These are phyloP conservation scores for Hypsizygus marmoreus DNA, from an alignment of 768 basidiomycete genomes.

Conservation along the genomic window DNA sequence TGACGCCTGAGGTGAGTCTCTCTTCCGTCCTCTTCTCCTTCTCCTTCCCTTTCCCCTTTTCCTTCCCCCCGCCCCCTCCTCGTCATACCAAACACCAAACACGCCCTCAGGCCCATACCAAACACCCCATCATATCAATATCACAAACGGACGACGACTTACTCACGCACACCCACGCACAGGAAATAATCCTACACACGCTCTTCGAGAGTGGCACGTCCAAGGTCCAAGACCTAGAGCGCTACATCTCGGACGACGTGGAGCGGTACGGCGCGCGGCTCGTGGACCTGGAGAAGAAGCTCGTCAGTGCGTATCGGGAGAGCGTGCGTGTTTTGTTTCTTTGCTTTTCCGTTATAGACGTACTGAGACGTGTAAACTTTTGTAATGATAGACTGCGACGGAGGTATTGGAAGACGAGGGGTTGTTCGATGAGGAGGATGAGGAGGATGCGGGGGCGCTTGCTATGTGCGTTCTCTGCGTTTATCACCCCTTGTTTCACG, in stretches of 20 bases:
- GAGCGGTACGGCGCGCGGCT: conserved; percentile 79
- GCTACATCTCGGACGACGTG: conserved; percentile 88
- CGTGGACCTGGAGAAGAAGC: conserved; percentile 81
- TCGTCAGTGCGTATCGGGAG: conserved; percentile 81
- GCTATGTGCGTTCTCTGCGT: conserved; percentile 43
- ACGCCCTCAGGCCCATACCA: no score
- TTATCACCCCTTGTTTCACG: not conserved
- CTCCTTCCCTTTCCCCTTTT: not conserved
- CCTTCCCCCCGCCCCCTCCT: not conserved
- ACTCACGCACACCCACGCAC: not conserved
- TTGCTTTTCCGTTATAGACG: conserved; percentile 24
- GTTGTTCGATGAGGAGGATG: conserved; percentile 60
- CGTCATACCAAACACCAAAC: no score
- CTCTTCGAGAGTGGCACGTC: conserved; percentile 88
- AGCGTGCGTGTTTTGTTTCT: conserved; percentile 49
- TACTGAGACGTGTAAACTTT: conserved; percentile 40
- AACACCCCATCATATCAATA: no score
- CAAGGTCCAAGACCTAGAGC: conserved; percentile 75
- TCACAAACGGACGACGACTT: not conserved
- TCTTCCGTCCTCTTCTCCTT: conserved; percentile 3
- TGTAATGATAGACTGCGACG: conserved; percentile 42
- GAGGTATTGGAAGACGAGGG: conserved; percentile 63
- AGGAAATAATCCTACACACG: conserved; percentile 94
- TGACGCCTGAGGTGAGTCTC: conserved; percentile 79
- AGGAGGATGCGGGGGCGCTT: conserved; percentile 59